Conservation (phyloP, 306 rosid species). For the Castanospermum australe region DNA sequence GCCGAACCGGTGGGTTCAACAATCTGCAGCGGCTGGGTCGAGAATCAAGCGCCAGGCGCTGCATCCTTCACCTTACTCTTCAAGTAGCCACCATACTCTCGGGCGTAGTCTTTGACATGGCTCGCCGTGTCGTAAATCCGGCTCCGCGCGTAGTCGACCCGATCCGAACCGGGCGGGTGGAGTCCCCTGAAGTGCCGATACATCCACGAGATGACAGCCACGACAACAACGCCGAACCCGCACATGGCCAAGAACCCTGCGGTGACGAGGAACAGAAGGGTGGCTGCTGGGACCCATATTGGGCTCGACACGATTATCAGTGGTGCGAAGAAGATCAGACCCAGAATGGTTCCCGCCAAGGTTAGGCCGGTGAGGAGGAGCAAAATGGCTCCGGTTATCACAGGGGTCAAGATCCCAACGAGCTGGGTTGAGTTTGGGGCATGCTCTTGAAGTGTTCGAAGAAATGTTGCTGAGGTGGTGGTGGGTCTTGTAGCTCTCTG, state of each 20-base stretch:
- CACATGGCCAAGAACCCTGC: constrained; percentile 42
- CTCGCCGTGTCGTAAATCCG: constrained; percentile 58
- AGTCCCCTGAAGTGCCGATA: constrained; percentile 51
- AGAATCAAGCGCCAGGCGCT: constrained; percentile 59
- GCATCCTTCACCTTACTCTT: constrained; percentile 63
- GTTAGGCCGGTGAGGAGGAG: constrained; percentile 62
- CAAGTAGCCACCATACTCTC: constrained; percentile 61
- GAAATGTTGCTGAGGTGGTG: constrained; percentile 16
- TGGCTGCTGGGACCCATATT: constrained; percentile 56
- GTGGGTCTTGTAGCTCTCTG: constrained; percentile 14
- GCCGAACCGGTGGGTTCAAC: not conserved
- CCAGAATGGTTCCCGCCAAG: constrained; percentile 29
- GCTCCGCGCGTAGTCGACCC: constrained; percentile 46
- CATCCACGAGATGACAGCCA: constrained; percentile 51
- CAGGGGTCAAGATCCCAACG: constrained; percentile 50
- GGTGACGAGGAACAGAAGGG: constrained; percentile 24
- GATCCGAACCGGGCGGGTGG: constrained; percentile 52
- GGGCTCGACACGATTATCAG: constrained; percentile 57
- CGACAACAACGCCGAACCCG: constrained; percentile 40
- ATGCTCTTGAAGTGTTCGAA: constrained; percentile 29
- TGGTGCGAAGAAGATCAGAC: constrained; percentile 50
- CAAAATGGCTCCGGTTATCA: constrained; percentile 50
- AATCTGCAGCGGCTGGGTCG: not conserved
- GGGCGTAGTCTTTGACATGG: constrained; percentile 55
- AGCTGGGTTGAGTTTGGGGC: constrained; percentile 54